Conservation (phyloP, 768 basidiomycete species). For the Mycena rebaudengoi region DNA sequence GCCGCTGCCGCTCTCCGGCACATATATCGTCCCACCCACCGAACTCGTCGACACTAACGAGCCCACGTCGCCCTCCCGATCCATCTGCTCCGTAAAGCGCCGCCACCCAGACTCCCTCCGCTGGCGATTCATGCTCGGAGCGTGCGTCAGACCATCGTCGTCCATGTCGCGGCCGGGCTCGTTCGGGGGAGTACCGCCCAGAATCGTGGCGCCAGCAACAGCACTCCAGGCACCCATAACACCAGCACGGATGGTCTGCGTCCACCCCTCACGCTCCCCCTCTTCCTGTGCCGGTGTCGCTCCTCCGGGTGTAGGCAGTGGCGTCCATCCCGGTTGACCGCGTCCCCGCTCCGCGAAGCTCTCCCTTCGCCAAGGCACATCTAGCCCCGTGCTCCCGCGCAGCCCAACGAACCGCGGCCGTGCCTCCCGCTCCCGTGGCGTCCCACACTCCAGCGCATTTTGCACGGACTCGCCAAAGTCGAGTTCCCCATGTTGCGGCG, state of each 20-base stretch:
- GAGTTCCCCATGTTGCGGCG: not conserved
- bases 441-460: not conserved
- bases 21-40: not conserved
- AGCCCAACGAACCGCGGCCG: constrained; percentile 20
- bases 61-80: not conserved
- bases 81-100: constrained; percentile 7
- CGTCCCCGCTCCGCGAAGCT: constrained; percentile 8
- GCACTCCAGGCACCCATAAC: constrained; percentile 10
- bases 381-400: constrained; percentile 7
- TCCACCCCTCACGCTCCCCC: constrained; percentile 13
- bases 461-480: not conserved
- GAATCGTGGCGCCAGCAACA: constrained; percentile 10
- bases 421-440: constrained; percentile 5
- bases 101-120: constrained; percentile 21
- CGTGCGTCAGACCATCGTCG: constrained; percentile 21
- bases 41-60: no score
- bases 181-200: not conserved
- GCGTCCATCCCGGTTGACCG: constrained; percentile 6
- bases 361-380: constrained; percentile 22
- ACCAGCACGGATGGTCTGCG: constrained; percentile 17
- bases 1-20: not conserved
- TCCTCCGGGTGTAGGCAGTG: not conserved
- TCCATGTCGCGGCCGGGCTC: not conserved
- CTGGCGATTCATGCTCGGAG: constrained; percentile 14
- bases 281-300: not conserved